Conservation (phyloP, 257 asterid species). For the Scutellaria baicalensis region DNA sequence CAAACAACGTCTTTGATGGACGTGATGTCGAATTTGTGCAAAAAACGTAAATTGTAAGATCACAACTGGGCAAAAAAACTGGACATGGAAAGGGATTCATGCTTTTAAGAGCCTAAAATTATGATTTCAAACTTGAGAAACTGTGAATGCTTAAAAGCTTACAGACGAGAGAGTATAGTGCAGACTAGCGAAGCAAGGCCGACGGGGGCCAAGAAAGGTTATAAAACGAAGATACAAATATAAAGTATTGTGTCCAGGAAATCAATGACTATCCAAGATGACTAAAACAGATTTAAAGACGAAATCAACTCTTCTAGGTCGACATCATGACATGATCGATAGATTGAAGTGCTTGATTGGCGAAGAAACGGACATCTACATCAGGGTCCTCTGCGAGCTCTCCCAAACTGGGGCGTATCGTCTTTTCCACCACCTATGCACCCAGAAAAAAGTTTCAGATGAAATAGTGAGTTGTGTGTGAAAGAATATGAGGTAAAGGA, state of each 20-base stretch:
- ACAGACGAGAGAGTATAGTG: not conserved
- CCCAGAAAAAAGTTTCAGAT: not conserved
- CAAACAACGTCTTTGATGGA: not conserved
- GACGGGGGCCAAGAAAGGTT: not conserved
- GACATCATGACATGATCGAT: conserved; percentile 63
- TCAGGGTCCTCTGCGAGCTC: conserved; percentile 92
- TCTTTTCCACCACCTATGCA: conserved; percentile 71
- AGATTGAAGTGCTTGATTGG: conserved; percentile 80
- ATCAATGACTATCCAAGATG: conserved; percentile 4
- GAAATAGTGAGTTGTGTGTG: not conserved
- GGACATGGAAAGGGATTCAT: too few species aligned
- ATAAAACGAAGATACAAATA: not conserved
- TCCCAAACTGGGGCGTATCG: conserved; percentile 68
- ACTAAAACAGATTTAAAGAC: not conserved
- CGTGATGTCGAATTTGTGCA: not conserved
- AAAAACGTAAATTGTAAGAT: too few species aligned
- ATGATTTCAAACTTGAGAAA: not conserved
- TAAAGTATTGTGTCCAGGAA: not conserved
- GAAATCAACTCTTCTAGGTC: conserved; percentile 27
- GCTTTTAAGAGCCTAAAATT: not conserved
- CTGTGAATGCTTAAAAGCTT: not conserved
- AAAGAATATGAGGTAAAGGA: not conserved
- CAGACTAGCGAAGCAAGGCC: too few species aligned
- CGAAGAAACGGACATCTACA: conserved; percentile 82
- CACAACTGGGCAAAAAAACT: too few species aligned